Conservation (phyloP, 495 filamentous ascomycete genomes). For the Bryoglossum gracile region DNA sequence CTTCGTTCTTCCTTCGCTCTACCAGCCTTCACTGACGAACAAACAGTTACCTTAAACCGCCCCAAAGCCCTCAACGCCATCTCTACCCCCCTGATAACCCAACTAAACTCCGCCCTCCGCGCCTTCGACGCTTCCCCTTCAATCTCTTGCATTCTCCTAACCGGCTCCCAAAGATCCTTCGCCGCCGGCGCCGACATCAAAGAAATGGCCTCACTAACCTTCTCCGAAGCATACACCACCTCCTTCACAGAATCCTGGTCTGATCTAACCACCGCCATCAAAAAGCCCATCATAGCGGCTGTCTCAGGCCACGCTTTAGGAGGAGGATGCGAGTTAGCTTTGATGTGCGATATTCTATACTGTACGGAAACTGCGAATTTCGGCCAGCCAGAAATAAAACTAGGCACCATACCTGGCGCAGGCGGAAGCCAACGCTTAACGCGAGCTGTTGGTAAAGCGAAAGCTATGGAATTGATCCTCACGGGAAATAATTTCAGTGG, state of each 20-base stretch:
- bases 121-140: slow-evolving; percentile 61
- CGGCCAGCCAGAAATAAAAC: slow-evolving; percentile 93
- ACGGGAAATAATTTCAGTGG: slow-evolving; percentile 79
- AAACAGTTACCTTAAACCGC: slow-evolving; percentile 82
- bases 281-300: slow-evolving; percentile 88
- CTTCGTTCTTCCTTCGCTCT: neutral
- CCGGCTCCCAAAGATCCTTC: slow-evolving; percentile 81
- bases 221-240: slow-evolving; percentile 70
- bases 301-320: slow-evolving; percentile 92
- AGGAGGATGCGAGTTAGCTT: slow-evolving; percentile 93
- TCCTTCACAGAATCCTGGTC: slow-evolving; percentile 96
- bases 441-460: slow-evolving; percentile 76
- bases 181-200: slow-evolving; percentile 98
- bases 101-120: slow-evolving; percentile 78
- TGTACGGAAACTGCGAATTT: slow-evolving; percentile 77
- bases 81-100: slow-evolving; percentile 74
- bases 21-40: slow-evolving; percentile 5
- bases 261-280: slow-evolving; percentile 65
- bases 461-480: slow-evolving; percentile 90
- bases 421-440: slow-evolving; percentile 89
- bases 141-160: slow-evolving; percentile 75
- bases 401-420: slow-evolving; percentile 87
- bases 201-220: slow-evolving; percentile 90
- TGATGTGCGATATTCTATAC: slow-evolving; percentile 95
- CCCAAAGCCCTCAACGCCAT: slow-evolving; percentile 94